These are phyloP conservation scores for Platanus orientalis DNA, from an alignment of 164 flowering plant genomes.

Conservation along the genomic window DNA sequence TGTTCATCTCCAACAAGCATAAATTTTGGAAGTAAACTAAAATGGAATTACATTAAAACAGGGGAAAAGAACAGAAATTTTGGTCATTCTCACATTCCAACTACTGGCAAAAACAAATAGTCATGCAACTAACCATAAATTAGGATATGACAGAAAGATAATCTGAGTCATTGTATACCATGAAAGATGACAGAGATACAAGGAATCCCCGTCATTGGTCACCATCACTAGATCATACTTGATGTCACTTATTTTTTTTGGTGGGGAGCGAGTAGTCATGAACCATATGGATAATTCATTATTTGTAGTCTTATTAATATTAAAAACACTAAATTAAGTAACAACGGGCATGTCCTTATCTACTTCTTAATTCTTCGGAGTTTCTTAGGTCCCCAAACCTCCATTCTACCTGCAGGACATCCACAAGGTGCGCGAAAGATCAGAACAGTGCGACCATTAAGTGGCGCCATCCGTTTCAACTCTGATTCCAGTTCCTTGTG, in stretches of 20 bases:
- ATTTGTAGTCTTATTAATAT: slow-evolving; percentile 17
- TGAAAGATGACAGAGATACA: slow-evolving; percentile 10
- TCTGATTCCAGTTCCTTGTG: slow-evolving; percentile 54
- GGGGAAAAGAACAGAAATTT: not conserved
- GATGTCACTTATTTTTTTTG: slow-evolving; percentile 12
- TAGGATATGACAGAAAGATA: not conserved
- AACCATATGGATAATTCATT: slow-evolving; percentile 16
- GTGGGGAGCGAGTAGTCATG: slow-evolving; percentile 9
- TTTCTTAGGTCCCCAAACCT: slow-evolving; percentile 58
- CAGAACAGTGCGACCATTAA: slow-evolving; percentile 55
- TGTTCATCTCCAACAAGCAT: not conserved
- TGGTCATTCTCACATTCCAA: not conserved
- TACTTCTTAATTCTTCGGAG: slow-evolving; percentile 48
- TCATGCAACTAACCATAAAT: not conserved
- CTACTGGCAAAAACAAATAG: not conserved
- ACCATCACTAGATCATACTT: slow-evolving; percentile 12
- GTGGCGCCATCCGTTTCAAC: slow-evolving; percentile 56
- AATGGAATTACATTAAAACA: too few species aligned
- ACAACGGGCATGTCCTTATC: not conserved
- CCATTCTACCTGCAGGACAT: slow-evolving; percentile 55
- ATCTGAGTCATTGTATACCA: slow-evolving; percentile 13
- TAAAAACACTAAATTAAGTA: not conserved
- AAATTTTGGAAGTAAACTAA: too few species aligned
- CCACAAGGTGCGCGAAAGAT: slow-evolving; percentile 58
- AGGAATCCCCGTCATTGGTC: slow-evolving; percentile 15